Percentiles rank a stretch among this genome's conserved stretches.
phyloP scores from a whole-genome alignment of 225 moss, liverwort and hornwort species.

The Asterella californica region DNA sequence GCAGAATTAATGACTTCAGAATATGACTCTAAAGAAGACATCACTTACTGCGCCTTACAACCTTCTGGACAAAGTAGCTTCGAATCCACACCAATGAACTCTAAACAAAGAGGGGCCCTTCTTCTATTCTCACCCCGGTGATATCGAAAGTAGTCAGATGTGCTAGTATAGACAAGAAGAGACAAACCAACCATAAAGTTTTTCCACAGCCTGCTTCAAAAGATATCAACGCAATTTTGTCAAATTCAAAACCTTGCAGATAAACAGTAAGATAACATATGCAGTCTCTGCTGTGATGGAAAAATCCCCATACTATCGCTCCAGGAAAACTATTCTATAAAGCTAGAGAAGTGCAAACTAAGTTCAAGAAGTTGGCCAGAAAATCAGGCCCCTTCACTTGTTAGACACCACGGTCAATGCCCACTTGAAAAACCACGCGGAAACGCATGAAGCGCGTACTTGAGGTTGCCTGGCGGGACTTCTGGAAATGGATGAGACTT shows the following conservation, averaged over 20 bases:
- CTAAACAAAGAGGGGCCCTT: neutral
- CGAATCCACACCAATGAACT: neutral
- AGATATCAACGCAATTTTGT: neutral
- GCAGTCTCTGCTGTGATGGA: no score
- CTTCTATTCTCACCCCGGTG: slow-evolving; percentile 58
- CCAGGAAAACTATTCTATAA: neutral
- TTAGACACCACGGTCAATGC: neutral
- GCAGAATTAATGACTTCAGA: neutral
- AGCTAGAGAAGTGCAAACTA: neutral
- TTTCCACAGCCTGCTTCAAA: slow-evolving; percentile 10
- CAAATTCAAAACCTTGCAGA: neutral
- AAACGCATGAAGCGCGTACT: neutral
- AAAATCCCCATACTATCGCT: no score
- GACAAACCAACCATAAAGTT: slow-evolving; percentile 36
- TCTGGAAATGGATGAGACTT: neutral
- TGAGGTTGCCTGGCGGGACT: neutral
- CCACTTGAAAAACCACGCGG: neutral
- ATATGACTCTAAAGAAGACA: neutral
- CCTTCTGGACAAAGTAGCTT: neutral
- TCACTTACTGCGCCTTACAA: neutral
- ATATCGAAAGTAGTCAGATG: slow-evolving; percentile 87
- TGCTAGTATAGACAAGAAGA: slow-evolving; percentile 72
- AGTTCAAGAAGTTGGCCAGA: neutral
- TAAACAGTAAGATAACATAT: neutral
- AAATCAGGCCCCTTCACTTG: neutral